These are phyloP conservation scores for Sphenostylis stenocarpa DNA, from an alignment of 306 rosid species.

Conservation along the genomic window DNA sequence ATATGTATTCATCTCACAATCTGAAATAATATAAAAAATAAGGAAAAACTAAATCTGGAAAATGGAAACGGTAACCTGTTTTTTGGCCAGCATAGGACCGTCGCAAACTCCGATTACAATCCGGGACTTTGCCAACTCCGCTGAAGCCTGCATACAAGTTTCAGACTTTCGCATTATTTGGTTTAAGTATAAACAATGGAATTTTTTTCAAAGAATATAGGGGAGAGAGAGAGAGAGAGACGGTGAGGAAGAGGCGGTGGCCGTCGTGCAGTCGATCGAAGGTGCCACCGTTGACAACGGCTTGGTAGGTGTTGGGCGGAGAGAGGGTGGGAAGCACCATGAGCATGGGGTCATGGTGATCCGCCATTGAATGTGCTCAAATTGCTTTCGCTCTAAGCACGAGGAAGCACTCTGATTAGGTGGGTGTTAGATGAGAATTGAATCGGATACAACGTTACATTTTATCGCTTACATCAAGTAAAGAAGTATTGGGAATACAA, in stretches of 20 bases:
- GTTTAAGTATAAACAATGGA: background rate
- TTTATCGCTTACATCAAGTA: too few relatives aligned
- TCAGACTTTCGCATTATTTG: background rate
- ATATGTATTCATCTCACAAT: background rate
- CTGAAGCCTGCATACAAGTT: constrained; percentile 59
- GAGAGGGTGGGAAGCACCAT: constrained; percentile 51
- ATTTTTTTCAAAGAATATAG: too few relatives aligned
- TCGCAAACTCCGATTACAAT: constrained; percentile 83
- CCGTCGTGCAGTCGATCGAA: constrained; percentile 92
- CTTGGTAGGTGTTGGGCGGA: constrained; percentile 67
- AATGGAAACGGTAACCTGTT: constrained; percentile 48
- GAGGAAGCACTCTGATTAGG: background rate
- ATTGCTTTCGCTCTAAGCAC: background rate
- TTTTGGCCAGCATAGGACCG: constrained; percentile 84
- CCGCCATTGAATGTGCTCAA: constrained; percentile 43
- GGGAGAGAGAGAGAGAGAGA: constrained; percentile 14
- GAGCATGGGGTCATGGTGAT: constrained; percentile 55
- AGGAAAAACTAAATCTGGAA: background rate
- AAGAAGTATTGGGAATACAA: too few relatives aligned
- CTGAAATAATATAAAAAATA: background rate
- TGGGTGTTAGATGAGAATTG: background rate
- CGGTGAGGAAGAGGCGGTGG: constrained; percentile 91
- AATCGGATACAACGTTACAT: background rate
- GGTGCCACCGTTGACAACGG: constrained; percentile 93
- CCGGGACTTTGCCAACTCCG: constrained; percentile 63